Base-by-base conservation (phyloP, 2,329 filamentous ascomycete genomes). In the Ophioceras dolichostomum region DNA sequence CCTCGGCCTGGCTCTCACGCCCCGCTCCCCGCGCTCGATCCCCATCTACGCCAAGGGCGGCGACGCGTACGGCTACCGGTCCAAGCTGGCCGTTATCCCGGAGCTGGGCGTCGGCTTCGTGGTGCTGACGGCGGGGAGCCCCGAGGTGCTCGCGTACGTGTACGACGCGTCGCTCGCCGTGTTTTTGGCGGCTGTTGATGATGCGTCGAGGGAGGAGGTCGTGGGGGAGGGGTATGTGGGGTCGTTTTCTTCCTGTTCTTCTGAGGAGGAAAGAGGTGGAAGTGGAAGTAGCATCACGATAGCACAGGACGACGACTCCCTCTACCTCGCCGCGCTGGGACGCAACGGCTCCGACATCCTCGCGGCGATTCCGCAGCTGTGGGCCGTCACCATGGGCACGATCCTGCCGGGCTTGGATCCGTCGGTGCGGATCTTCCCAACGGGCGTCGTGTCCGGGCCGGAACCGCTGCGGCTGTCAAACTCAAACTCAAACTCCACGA, bases 261-360 rank as follows among this genome's bases (percentile, higher is more conserved):
- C n/a, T n/a, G n/a, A n/a, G n/a, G n/a, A n/a, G n/a, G n/a, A n/a
- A n/a, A n/a, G n/a, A n/a, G n/a, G n/a, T n/a, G n/a, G n/a, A n/a
- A n/a, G n/a, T n/a, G 22, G 22, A 7, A 12, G 8, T 12, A 9
- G n/a, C 29, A 10, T 16, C 5, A 5, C 14, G 2, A 8, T 13
- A 3, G 7, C 17, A 6, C 9, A 12, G 14, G 30, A 20, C 17
- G 30, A 3, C 17, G 30, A 18, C 17, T 20, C 17, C 14, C 30
- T 32, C 14, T 12, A 6, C 30, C 7, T 32, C 30, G 10, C 30
- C 9, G 17, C 14, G 2, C 30, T 32, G 30, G 17, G 8, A 2
- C 17, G 30, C 30, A 32, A 32, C 30, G 30, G 30, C 30, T 32
- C 30, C 17, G 30, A 32, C 30, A 18, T 32, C 14, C 30, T 32